Percentiles rank a stretch among this genome's conserved stretches.
Evolutionary conservation across 169 alveolate genomes (phyloP).

Genomic region (Plasmodium vinckei): DNA sequence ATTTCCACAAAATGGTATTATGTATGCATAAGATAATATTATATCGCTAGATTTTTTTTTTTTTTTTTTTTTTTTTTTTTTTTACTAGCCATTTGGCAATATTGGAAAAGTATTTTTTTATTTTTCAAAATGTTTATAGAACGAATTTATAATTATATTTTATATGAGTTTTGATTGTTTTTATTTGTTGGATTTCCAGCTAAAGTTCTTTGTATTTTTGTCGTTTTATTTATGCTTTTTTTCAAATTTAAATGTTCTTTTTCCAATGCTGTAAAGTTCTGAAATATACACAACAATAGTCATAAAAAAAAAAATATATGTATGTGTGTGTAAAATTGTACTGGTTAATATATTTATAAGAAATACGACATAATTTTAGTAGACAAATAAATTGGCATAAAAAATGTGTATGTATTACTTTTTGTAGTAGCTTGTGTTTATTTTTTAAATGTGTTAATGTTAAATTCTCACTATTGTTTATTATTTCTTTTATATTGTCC

Average conservation of each 20-base stretch:
- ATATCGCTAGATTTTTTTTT: too few species aligned
- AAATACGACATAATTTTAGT: too few species aligned
- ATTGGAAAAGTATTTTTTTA: conserved; percentile 9
- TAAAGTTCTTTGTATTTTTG: conserved; percentile 3
- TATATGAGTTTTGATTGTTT: conserved; percentile 21
- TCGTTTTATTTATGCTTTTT: conserved; percentile 29
- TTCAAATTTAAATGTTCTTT: conserved; percentile 37
- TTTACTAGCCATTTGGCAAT: too few species aligned
- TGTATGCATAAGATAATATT: too few species aligned
- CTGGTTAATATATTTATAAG: neutral
- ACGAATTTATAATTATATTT: conserved; percentile 32
- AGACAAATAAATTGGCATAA: too few species aligned
- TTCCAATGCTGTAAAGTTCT: conserved; percentile 41
- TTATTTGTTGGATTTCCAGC: conserved; percentile 4
- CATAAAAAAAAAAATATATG: neutral
- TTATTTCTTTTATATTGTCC: conserved; percentile 18
- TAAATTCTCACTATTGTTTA: neutral
- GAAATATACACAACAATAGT: neutral
- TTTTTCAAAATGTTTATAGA: neutral
- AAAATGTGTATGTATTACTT: neutral
- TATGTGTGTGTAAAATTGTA: neutral
- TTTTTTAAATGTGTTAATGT: neutral
- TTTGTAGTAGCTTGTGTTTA: neutral
- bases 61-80: too few species aligned
- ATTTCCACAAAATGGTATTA: too few species aligned